Conservation (phyloP, 176 grass and related monocot genomes). For the Zoysia pacifica region DNA sequence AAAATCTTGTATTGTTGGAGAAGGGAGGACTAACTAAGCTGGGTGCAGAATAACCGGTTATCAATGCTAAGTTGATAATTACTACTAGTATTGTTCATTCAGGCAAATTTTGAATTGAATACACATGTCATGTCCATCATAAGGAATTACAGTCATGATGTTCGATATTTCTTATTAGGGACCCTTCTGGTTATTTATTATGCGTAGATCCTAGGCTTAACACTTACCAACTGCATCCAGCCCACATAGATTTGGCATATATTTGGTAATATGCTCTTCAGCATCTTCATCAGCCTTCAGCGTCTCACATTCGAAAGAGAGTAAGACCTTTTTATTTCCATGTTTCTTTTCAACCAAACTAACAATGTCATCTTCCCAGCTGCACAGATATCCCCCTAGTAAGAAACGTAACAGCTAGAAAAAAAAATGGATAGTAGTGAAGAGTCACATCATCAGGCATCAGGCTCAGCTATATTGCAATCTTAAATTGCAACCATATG, state of each 20-base stretch:
- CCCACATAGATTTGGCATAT: conserved; percentile 81
- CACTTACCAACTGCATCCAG: conserved; percentile 81
- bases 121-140: not conserved
- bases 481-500: not conserved
- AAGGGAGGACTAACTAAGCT: not conserved
- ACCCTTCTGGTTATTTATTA: not conserved
- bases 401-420: not conserved
- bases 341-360: conserved; percentile 75
- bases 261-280: conserved; percentile 74
- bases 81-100: not conserved
- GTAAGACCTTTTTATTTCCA: conserved; percentile 50
- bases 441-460: not conserved
- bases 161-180: not conserved
- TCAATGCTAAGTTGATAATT: not conserved
- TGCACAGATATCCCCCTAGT: conserved; percentile 9
- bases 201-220: not conserved
- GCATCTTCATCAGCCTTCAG: conserved; percentile 83
- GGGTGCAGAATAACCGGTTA: not conserved
- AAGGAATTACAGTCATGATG: not conserved
- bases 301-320: conserved; percentile 83
- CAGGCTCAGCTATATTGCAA: not conserved
- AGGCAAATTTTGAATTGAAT: not conserved
- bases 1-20: not conserved
- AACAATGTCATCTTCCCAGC: conserved; percentile 86
- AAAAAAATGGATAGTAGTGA: not conserved